Conservation (phyloP, 768 basidiomycete species). For the Mycena galopus region DNA sequence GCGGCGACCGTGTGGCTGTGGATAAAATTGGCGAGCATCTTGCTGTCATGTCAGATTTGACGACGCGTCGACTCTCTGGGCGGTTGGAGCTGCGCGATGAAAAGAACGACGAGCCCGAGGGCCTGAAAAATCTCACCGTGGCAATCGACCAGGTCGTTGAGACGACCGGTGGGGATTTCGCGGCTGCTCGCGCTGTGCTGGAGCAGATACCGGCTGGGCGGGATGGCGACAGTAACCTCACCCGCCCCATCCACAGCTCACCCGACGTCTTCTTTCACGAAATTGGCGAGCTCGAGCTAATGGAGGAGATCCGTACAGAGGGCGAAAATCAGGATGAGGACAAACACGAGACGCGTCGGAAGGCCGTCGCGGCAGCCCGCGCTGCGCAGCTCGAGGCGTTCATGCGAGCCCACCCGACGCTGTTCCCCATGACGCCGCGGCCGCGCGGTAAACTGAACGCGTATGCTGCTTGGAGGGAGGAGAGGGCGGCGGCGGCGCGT, state of each 20-base stretch:
- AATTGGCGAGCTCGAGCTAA: slow-evolving; percentile 28
- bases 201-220: background rate
- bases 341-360: slow-evolving; percentile 6
- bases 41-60: background rate
- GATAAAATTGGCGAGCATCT: background rate
- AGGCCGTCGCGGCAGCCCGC: slow-evolving; percentile 3
- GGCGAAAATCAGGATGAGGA: background rate
- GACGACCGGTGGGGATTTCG: slow-evolving; percentile 8
- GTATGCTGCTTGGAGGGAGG: slow-evolving; percentile 18
- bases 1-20: background rate
- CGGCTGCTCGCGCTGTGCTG: background rate
- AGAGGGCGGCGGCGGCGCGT: too few species aligned
- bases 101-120: background rate
- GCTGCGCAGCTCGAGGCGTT: slow-evolving; percentile 21
- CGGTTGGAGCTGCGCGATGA: background rate
- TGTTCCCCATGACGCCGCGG: slow-evolving; percentile 25
- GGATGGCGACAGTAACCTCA: background rate
- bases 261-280: slow-evolving; percentile 22
- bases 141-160: slow-evolving; percentile 22
- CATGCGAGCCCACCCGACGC: slow-evolving; percentile 13
- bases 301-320: slow-evolving; percentile 24
- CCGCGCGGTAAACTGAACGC: slow-evolving; percentile 21
- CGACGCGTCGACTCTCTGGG: background rate
- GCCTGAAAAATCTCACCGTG: slow-evolving; percentile 10
- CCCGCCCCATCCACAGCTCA: background rate